Evolutionary conservation across 305 asterid genomes (phyloP), one percentile per base, ranked within the genome.

Genomic region (Ajuga reptans): DNA sequence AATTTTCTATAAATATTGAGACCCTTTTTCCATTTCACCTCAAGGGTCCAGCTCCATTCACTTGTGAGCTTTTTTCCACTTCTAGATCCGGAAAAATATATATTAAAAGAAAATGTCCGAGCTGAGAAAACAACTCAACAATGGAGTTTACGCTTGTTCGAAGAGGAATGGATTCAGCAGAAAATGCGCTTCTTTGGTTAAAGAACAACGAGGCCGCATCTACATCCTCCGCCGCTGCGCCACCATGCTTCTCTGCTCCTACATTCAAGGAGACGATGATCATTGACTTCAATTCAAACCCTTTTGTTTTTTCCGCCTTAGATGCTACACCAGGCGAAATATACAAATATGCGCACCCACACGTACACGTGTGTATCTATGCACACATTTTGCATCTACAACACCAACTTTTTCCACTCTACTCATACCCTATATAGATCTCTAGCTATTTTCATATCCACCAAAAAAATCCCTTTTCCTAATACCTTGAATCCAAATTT

Each of bases 151-250:
- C 51, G 15, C 76, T 51, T 43, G 80, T 49, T 80, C 81, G 46
- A 79, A 79, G 67, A 81, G 76, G 55, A 72, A 73, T 62, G 85
- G 90, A 11, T 82, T 89, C 79, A 76, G 88, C 37, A 74, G 87
- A 62, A 89, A 82, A 78, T 87, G 91, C 29, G 86, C 83, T 42
- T 73, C 85, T 56, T 69, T 89, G 73, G 85, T 82, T 12, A 89
- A 85, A 63, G 83, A 89, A 67, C 94, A 89, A 71, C 75, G 96
- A 15, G 91, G 87, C 5, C 67, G 96, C 56, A 81, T 89, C 64
- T 87, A 89, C 83, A 87, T 89, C 14, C 75, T 89, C 64, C 89
- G 94, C 33, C 88, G 94, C 33, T 87, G 94, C 70, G 94, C 96
- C 79, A 82, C 88, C 80, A 82, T 89, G 88, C 88, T 89, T 64